Evolutionary conservation across 2,329 filamentous ascomycete species (phyloP).

Genomic region (Xylariales sp.): DNA sequence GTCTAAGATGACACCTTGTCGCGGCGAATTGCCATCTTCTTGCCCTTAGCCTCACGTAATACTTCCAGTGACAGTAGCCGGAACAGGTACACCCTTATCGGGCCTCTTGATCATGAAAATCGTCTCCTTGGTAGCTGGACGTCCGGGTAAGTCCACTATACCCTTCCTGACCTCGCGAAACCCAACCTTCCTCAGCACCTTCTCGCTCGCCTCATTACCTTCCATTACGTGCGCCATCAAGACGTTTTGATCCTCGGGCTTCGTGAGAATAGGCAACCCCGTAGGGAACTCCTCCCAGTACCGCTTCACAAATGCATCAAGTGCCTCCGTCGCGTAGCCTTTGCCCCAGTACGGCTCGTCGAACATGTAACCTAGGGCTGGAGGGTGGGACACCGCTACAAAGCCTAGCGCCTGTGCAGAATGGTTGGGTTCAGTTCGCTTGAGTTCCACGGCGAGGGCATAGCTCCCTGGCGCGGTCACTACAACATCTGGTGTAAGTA

Average conservation of each 20-base stretch:
- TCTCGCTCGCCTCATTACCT: constrained; percentile 3
- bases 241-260: not conserved
- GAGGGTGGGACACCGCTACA: not conserved
- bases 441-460: constrained; percentile 5
- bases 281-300: constrained; percentile 5
- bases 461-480: constrained; percentile 3
- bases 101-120: constrained; percentile 2
- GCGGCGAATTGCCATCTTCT: not conserved
- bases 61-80: not conserved
- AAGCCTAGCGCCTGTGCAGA: not conserved
- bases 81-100: not conserved
- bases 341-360: constrained; percentile 8
- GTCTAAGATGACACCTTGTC: not conserved
- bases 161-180: constrained; percentile 3
- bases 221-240: not conserved
- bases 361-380: constrained; percentile 1
- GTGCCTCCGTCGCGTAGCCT: constrained; percentile 4
- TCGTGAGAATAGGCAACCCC: not conserved
- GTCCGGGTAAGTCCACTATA: not conserved
- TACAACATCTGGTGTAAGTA: too few relatives aligned
- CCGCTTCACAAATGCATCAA: not conserved
- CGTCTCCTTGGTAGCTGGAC: not conserved
- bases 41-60: not conserved
- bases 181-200: constrained; percentile 3
- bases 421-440: not conserved